Evolutionary conservation across 2,329 filamentous ascomycete species (phyloP).

Genomic region (Aquanectria penicillioides): DNA sequence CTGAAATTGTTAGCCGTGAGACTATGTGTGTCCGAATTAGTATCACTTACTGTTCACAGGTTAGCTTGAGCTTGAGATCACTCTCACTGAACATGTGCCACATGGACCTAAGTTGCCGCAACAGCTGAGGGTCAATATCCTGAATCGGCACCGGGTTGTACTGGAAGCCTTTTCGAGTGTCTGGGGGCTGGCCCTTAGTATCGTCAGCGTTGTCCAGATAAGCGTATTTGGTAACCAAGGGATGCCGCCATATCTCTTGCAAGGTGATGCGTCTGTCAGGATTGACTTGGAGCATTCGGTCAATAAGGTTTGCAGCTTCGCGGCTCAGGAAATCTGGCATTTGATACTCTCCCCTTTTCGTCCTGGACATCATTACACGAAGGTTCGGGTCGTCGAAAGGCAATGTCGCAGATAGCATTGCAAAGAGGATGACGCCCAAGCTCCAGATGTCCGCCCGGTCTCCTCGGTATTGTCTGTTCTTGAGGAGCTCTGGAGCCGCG

Average conservation of each 20-base stretch:
- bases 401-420: conserved; percentile 82
- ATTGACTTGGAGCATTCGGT: conserved; percentile 80
- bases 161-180: conserved; percentile 69
- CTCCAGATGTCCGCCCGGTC: conserved; percentile 95
- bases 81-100: conserved; percentile 89
- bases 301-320: conserved; percentile 82
- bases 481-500: conserved; percentile 90
- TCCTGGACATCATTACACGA: conserved; percentile 68
- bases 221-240: conserved; percentile 86
- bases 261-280: conserved; percentile 84
- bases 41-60: conserved; percentile 67
- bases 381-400: conserved; percentile 81
- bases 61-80: conserved; percentile 75
- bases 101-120: conserved; percentile 87
- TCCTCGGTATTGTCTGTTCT: conserved; percentile 80
- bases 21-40: background rate
- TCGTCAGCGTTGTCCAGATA: conserved; percentile 74
- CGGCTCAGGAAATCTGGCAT: conserved; percentile 70
- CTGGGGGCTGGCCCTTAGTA: conserved; percentile 61
- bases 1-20: conserved; percentile 56
- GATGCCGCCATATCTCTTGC: conserved; percentile 85
- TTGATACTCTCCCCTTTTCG: conserved; percentile 67
- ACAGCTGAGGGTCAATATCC: conserved; percentile 82
- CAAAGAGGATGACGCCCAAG: conserved; percentile 88
- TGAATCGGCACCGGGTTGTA: conserved; percentile 67